Evolutionary conservation across 176 grass and related monocot species (phyloP).

Genomic region (Juncus inflexus): DNA sequence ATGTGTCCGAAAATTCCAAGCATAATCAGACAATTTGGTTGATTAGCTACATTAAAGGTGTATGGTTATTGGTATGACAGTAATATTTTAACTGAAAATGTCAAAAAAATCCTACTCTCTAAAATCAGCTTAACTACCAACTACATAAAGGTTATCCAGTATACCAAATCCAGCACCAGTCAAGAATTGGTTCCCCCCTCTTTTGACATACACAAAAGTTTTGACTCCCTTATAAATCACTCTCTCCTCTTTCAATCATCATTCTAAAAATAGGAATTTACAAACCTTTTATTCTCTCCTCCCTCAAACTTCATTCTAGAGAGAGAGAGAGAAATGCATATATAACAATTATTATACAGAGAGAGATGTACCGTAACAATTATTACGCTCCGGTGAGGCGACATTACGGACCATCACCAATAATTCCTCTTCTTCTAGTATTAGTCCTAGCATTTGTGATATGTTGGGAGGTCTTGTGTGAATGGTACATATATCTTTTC

Average conservation of each 20-base stretch:
- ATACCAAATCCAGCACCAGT: conserved; percentile 17
- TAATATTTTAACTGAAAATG: neutral
- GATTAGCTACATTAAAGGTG: conserved; percentile 25
- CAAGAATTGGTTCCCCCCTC: conserved; percentile 2
- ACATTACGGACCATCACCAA: conserved; percentile 11
- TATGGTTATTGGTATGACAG: neutral
- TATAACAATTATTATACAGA: neutral
- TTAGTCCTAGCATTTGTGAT: conserved; percentile 49
- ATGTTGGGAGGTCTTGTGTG: conserved; percentile 44
- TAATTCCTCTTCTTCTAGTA: conserved; percentile 41
- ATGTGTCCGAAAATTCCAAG: neutral
- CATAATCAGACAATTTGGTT: conserved; percentile 24
- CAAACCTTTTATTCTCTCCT: neutral
- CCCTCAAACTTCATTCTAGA: neutral
- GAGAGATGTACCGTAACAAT: conserved; percentile 15
- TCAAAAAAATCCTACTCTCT: neutral
- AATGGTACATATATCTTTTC: conserved; percentile 35
- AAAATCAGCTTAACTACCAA: conserved; percentile 29
- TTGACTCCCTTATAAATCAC: conserved; percentile 14
- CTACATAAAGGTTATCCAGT: neutral
- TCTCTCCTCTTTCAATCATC: neutral
- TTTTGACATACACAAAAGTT: conserved; percentile 21
- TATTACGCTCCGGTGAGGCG: neutral
- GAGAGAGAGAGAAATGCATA: conserved; percentile 1
- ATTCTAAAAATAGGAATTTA: neutral